These are phyloP conservation scores for Sporothrix pallida DNA, from an alignment of 2,329 filamentous ascomycete genomes.

Conservation along the genomic window DNA sequence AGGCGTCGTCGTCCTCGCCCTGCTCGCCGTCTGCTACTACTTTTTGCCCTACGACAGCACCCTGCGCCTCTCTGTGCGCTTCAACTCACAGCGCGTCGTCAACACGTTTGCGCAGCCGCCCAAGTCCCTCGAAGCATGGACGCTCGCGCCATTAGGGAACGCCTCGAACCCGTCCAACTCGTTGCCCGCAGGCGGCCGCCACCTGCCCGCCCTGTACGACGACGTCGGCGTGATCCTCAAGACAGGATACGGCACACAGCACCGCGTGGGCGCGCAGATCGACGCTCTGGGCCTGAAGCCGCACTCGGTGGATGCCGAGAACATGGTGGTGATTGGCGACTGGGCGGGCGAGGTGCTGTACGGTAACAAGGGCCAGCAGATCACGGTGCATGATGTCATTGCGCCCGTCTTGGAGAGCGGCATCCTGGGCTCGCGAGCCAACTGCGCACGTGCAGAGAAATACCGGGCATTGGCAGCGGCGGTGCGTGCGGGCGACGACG, in stretches of 20 bases:
- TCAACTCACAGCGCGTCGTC: constrained; percentile 39
- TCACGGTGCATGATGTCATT: constrained; percentile 52
- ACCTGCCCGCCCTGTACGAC: constrained; percentile 50
- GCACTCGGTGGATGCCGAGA: constrained; percentile 48
- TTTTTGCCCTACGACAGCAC: constrained; percentile 44
- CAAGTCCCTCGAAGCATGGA: constrained; percentile 29
- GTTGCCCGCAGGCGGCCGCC: constrained; percentile 36
- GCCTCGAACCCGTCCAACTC: constrained; percentile 39
- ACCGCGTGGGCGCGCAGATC: constrained; percentile 55
- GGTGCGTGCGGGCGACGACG: constrained; percentile 48
- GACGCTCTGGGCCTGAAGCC: constrained; percentile 51
- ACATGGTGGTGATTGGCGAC: constrained; percentile 58
- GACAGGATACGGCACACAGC: constrained; percentile 61
- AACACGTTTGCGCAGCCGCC: constrained; percentile 48
- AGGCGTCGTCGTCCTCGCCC: background rate
- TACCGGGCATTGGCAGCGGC: constrained; percentile 50
- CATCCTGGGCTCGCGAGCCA: constrained; percentile 45
- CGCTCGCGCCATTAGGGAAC: background rate
- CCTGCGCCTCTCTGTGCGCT: constrained; percentile 41
- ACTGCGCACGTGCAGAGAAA: constrained; percentile 48
- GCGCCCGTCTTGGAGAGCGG: constrained; percentile 41
- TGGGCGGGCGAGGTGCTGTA: constrained; percentile 48
- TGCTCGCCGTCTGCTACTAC: constrained; percentile 37
- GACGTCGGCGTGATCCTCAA: constrained; percentile 61
- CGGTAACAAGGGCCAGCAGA: constrained; percentile 39